Evolutionary conservation across 2,329 filamentous ascomycete genomes (phyloP).

Genomic region (Plenodomus lindquistii): DNA sequence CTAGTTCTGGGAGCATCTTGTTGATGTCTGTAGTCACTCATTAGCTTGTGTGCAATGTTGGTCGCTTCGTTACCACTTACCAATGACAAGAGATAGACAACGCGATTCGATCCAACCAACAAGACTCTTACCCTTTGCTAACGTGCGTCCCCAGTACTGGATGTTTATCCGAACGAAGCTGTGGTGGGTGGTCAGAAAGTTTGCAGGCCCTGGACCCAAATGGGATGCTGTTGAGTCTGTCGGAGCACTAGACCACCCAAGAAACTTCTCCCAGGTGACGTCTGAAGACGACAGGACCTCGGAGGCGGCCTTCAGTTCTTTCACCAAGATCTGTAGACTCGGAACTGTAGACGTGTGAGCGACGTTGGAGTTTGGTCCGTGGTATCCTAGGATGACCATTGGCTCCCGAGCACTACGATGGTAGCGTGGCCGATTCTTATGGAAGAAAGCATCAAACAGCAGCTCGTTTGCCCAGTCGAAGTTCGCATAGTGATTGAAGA

Average conservation of each 20-base stretch:
- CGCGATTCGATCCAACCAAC: constrained; percentile 68
- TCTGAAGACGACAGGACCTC: constrained; percentile 40
- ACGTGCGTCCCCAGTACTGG: constrained; percentile 67
- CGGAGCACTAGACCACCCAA: constrained; percentile 6
- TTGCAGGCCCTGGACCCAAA: constrained; percentile 16
- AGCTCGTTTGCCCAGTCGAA: constrained; percentile 62
- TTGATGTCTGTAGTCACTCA: constrained; percentile 54
- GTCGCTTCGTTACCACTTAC: constrained; percentile 44
- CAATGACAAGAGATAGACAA: constrained; percentile 61
- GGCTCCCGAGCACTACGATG: constrained; percentile 61
- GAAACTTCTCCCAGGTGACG: constrained; percentile 37
- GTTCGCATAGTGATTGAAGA: constrained; percentile 65
- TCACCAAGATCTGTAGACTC: constrained; percentile 56
- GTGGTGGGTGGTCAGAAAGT: constrained; percentile 58
- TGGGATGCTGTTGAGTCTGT: not conserved
- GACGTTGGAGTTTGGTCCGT: constrained; percentile 65
- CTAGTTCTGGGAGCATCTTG: constrained; percentile 55
- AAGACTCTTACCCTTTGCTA: constrained; percentile 58
- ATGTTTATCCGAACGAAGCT: constrained; percentile 65
- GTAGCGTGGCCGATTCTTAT: constrained; percentile 49
- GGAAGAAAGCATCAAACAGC: constrained; percentile 64
- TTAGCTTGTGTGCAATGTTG: not conserved
- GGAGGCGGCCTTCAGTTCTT: constrained; percentile 57
- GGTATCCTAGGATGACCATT: constrained; percentile 66
- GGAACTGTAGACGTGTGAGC: constrained; percentile 58